phyloP scores from a whole-genome alignment of 2,329 filamentous ascomycete species.

The Hirsutella minnesotensis region DNA sequence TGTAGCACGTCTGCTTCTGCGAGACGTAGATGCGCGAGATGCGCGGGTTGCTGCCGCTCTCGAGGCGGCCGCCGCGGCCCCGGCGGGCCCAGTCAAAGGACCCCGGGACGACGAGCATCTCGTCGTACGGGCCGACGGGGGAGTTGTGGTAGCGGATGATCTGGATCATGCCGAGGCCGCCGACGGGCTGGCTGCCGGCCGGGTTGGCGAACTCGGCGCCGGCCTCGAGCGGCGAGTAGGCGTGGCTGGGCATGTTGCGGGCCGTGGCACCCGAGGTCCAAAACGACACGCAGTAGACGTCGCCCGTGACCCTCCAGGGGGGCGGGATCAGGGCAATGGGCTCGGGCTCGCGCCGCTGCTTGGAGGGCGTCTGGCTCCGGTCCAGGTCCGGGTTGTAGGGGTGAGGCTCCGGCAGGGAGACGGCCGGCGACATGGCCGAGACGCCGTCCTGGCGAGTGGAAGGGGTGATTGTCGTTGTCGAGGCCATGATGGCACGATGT shows the following conservation, averaged over 20 bases:
- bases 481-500: too few species aligned
- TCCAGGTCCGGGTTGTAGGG: not conserved
- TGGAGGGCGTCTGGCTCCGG: not conserved
- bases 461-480: too few species aligned
- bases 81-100: conserved; percentile 28
- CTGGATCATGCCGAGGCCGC: conserved; percentile 36
- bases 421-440: not conserved
- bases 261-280: conserved; percentile 20
- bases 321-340: conserved; percentile 14
- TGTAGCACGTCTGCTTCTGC: conserved; percentile 37
- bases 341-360: not conserved
- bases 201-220: conserved; percentile 23
- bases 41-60: conserved; percentile 22
- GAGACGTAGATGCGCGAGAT: conserved; percentile 45
- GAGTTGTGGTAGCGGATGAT: conserved; percentile 37
- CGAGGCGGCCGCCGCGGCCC: conserved; percentile 18
- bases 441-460: too few species aligned
- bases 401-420: not conserved
- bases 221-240: conserved; percentile 36
- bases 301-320: conserved; percentile 33
- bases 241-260: conserved; percentile 20
- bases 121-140: conserved; percentile 42
- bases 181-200: conserved; percentile 20
- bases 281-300: conserved; percentile 31
- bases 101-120: conserved; percentile 36